These are phyloP conservation scores for Oryza glaberrima DNA, from an alignment of 176 grass and related monocot species.

Conservation along the genomic window DNA sequence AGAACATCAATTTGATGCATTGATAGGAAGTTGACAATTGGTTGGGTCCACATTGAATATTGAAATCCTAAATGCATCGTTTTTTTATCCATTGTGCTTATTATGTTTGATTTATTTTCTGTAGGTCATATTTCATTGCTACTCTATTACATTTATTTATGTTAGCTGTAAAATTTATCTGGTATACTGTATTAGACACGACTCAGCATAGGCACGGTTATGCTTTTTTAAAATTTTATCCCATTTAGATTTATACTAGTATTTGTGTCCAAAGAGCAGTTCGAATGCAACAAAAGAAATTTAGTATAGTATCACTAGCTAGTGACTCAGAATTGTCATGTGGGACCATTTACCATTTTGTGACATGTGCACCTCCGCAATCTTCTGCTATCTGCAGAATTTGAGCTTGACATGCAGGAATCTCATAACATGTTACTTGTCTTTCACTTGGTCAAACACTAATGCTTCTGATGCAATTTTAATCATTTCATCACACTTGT, in stretches of 20 bases:
- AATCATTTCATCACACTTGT: constrained; percentile 3
- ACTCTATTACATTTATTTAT: constrained; percentile 27
- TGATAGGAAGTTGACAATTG: constrained; percentile 16
- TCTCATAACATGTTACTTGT: constrained; percentile 27
- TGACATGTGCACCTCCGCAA: constrained; percentile 26
- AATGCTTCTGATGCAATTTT: neutral
- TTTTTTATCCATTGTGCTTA: neutral
- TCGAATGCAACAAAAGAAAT: neutral
- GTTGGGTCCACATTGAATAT: constrained; percentile 17
- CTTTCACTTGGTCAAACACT: constrained; percentile 6
- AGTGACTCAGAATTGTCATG: constrained; percentile 30
- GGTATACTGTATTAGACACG: neutral
- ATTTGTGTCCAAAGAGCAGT: neutral
- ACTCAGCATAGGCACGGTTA: neutral
- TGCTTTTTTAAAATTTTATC: neutral
- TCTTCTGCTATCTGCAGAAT: constrained; percentile 24
- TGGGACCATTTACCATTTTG: constrained; percentile 9
- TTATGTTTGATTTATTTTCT: constrained; percentile 16
- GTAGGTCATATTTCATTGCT: constrained; percentile 11
- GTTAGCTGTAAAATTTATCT: constrained; percentile 9
- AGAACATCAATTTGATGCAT: constrained; percentile 23
- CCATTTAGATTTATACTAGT: constrained; percentile 6
- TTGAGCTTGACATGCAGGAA: constrained; percentile 34
- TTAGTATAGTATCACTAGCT: constrained; percentile 11
- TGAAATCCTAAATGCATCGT: constrained; percentile 4